Evolutionary conservation across 1,284 basidiomycete species (phyloP), one percentile per base, ranked within the genome.

Genomic region (Naganishia liquefaciens): DNA sequence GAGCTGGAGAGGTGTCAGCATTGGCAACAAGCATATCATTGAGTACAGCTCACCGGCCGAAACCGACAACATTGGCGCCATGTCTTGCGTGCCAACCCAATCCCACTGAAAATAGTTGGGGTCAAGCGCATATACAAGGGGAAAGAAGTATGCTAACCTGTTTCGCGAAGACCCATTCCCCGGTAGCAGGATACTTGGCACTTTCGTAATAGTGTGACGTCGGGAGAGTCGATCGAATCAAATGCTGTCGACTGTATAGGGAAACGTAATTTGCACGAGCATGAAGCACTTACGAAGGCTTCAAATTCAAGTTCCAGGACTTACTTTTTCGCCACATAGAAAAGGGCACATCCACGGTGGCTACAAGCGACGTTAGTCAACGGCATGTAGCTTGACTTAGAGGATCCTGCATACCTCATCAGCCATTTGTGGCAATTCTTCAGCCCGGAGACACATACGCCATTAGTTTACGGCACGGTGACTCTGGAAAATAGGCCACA

Each of bases 381-480:
- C 86, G 27, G 17, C 17, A 40, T 40, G 58, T 23, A 64, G 49
- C 21, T 21, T 46, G 39, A 15, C 7, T 11, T 11, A 3, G 21
- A 3, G 27, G n/a, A 25, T 49, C 5, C 6, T 27, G 28, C 15
- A 37, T 21, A 73, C 74, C 72, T 69, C 72, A 74, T 72, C 2
- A 93, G 78, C 91, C 91, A 93, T 75, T 93, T 93, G 79, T 92
- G 89, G 70, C 86, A 88, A 73, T 91, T 91, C 84, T 53, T 87
- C 10, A 25, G 2, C 3, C 37, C 13, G 51, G 33, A 33, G 17
- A 5, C 27, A 33, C 57, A 37, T 25, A 5, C 33, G 42, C 28
- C n/a, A 23, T 23, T n/a, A 23, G n/a, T 15, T 19, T 21, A 17
- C 33, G 33, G 27, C 25, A 19, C 3, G 23, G 21, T 43, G 30